Conservation (phyloP, 805 yeast species). For the Saccharomycopsis fermentans region DNA sequence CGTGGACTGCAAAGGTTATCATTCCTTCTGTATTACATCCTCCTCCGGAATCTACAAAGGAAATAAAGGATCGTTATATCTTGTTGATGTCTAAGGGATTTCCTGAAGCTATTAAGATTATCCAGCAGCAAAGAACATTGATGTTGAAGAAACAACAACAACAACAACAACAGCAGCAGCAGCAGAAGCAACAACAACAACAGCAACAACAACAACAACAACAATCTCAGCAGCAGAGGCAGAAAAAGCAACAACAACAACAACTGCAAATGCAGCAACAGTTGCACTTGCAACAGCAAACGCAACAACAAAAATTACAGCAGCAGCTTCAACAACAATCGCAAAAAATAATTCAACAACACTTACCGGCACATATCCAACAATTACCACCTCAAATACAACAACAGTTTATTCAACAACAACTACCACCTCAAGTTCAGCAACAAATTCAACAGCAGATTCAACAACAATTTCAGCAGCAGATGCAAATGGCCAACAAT, state of each 20-base stretch:
- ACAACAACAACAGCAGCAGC: constrained; percentile 8
- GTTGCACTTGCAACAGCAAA: not conserved
- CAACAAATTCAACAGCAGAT: constrained; percentile 15
- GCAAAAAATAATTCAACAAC: not conserved
- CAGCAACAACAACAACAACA: constrained; percentile 6
- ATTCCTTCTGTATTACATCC: constrained; percentile 14
- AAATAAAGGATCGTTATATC: constrained; percentile 9
- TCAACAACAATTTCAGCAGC: constrained; percentile 3
- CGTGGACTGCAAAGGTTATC: constrained; percentile 1
- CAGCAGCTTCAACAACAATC: not conserved
- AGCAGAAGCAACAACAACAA: constrained; percentile 2
- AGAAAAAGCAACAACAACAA: constrained; percentile 7
- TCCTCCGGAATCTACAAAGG: constrained; percentile 15
- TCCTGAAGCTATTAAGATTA: constrained; percentile 9
- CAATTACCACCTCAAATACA: constrained; percentile 10
- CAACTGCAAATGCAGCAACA: not conserved
- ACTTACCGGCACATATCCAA: constrained; percentile 6
- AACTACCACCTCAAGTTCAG: constrained; percentile 11
- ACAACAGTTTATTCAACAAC: constrained; percentile 4
- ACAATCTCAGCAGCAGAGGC: constrained; percentile 4
- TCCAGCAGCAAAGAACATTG: constrained; percentile 13
- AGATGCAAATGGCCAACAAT: not conserved
- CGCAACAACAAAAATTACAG: not conserved
- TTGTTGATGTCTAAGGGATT: constrained; percentile 9
- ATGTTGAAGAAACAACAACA: constrained; percentile 10